phyloP scores from a whole-genome alignment of 2,329 filamentous ascomycete genomes.

The Immersiporthe knoxdaviesiana region DNA sequence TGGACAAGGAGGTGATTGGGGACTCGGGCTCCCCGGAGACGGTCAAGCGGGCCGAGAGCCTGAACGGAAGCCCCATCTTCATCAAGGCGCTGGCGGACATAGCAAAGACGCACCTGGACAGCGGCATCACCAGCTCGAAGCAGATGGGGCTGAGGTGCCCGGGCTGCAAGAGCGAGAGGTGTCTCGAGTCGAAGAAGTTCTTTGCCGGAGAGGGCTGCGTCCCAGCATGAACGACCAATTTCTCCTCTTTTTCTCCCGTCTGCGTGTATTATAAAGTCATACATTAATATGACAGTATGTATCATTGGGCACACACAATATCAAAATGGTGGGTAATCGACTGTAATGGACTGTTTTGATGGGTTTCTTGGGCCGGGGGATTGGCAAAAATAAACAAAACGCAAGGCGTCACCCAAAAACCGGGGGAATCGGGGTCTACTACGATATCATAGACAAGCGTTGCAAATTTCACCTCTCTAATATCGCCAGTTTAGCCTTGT shows the following conservation, averaged over 20 bases:
- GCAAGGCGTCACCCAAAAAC: too few relatives aligned
- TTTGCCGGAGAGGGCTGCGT: conserved; percentile 47
- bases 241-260: too few relatives aligned
- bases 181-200: conserved; percentile 75
- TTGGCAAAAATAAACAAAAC: not conserved
- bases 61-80: conserved; percentile 90
- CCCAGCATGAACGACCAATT: conserved; percentile 6
- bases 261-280: not conserved
- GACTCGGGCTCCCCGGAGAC: conserved; percentile 77
- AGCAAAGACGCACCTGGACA: conserved; percentile 76
- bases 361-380: not conserved
- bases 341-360: not conserved
- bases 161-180: conserved; percentile 88
- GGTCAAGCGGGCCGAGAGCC: conserved; percentile 86
- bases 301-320: not conserved
- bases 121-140: conserved; percentile 68
- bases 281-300: conserved; percentile 5
- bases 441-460: conserved; percentile 3
- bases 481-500: not conserved
- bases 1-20: conserved; percentile 93
- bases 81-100: conserved; percentile 88
- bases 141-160: conserved; percentile 94
- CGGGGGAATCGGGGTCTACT: not conserved
- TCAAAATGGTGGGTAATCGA: not conserved
- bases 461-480: conserved; percentile 1